Evolutionary conservation across 23 red algal species (phyloP).

Genomic region (Gracilariopsis chorda): DNA sequence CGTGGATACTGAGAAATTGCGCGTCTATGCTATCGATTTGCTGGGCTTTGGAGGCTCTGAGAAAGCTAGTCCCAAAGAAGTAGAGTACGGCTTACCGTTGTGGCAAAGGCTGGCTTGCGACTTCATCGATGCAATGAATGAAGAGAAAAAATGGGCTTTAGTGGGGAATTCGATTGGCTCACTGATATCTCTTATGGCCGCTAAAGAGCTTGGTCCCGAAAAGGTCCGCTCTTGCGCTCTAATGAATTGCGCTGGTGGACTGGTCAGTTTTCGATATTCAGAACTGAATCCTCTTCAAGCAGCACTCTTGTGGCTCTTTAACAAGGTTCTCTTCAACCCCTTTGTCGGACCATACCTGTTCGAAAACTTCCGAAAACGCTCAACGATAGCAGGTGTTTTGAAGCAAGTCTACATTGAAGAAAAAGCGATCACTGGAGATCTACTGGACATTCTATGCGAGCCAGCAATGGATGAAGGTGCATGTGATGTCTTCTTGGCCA

Average conservation of each 20-base stretch:
- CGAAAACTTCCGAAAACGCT: slow-evolving; percentile 73
- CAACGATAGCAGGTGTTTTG: slow-evolving; percentile 62
- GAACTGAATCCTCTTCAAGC: slow-evolving; percentile 68
- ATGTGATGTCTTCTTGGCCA: slow-evolving; percentile 72
- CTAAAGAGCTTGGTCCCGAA: slow-evolving; percentile 37
- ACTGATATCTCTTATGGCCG: slow-evolving; percentile 72
- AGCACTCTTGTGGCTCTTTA: slow-evolving; percentile 58
- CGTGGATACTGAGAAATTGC: slow-evolving; percentile 46
- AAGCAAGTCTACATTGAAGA: slow-evolving; percentile 82
- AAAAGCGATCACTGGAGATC: slow-evolving; percentile 63
- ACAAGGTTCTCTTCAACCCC: slow-evolving; percentile 57
- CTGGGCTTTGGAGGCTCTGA: slow-evolving; percentile 91
- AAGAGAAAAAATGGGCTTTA: slow-evolving; percentile 69
- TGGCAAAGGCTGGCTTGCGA: slow-evolving; percentile 81
- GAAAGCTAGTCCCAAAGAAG: slow-evolving; percentile 58
- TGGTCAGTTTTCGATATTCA: slow-evolving; percentile 82
- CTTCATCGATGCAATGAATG: slow-evolving; percentile 64
- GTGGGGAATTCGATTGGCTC: slow-evolving; percentile 93
- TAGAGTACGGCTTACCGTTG: slow-evolving; percentile 74
- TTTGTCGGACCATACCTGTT: slow-evolving; percentile 76
- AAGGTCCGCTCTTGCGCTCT: slow-evolving; percentile 47
- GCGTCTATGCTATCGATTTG: slow-evolving; percentile 91
- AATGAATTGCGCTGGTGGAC: slow-evolving; percentile 95
- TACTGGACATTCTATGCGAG: slow-evolving; percentile 77
- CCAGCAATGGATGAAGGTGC: slow-evolving; percentile 84